Evolutionary conservation across 495 filamentous ascomycete species (phyloP).

Genomic region (Hyaloscypha hepaticicola): DNA sequence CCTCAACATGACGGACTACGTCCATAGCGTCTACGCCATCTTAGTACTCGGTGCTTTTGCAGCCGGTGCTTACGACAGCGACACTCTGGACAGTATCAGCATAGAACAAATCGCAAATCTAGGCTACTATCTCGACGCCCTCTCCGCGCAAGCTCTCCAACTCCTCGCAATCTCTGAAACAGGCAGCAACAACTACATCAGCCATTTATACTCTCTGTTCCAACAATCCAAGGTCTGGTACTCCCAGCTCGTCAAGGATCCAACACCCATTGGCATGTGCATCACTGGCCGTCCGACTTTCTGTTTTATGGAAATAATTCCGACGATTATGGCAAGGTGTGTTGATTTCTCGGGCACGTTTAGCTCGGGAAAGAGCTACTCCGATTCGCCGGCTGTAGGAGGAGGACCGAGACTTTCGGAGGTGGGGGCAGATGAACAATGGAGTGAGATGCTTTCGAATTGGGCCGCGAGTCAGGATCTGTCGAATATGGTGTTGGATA

Average conservation of each 20-base stretch:
- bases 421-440: background rate
- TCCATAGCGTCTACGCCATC: conserved; percentile 23
- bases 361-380: background rate
- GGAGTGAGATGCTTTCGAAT: conserved; percentile 1
- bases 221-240: conserved; percentile 17
- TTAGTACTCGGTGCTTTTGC: conserved; percentile 20
- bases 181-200: conserved; percentile 10
- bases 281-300: background rate
- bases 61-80: background rate
- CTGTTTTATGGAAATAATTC: conserved; percentile 14
- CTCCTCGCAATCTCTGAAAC: background rate
- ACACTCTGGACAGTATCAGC: background rate
- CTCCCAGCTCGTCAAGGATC: background rate
- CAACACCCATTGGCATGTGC: background rate
- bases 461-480: conserved; percentile 3
- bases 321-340: conserved; percentile 8
- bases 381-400: too few species aligned
- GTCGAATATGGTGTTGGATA: background rate
- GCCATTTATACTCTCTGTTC: conserved; percentile 14
- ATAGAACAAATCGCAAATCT: conserved; percentile 12
- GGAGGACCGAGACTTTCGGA: background rate
- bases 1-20: conserved; percentile 14
- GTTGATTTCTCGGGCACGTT: background rate
- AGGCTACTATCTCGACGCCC: conserved; percentile 9
- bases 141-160: background rate